Conservation (phyloP, 306 rosid genomes). For the Glycine soja region DNA sequence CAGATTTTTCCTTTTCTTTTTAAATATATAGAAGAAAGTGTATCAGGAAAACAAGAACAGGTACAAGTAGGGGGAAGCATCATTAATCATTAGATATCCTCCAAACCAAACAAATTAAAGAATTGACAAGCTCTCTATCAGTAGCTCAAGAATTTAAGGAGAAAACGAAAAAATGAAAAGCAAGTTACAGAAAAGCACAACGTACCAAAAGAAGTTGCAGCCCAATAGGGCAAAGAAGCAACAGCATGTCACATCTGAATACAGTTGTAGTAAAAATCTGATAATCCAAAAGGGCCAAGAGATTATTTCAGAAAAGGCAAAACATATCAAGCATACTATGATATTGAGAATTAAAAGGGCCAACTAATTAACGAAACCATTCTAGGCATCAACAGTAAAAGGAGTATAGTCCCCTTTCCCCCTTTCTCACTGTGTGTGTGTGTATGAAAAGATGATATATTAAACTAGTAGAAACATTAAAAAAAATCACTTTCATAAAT, state of each 20-base stretch:
- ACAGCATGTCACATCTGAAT: constrained; percentile 88
- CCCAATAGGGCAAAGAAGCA: constrained; percentile 87
- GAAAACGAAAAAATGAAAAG: not conserved
- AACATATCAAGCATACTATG: not conserved
- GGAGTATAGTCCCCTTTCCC: no score
- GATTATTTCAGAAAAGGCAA: constrained; percentile 34
- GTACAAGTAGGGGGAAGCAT: not conserved
- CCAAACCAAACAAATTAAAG: constrained; percentile 10
- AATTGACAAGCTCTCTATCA: constrained; percentile 8
- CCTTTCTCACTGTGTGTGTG: no score
- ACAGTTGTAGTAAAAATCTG: constrained; percentile 86
- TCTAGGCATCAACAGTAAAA: not conserved
- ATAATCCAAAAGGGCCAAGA: constrained; percentile 43
- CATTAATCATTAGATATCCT: constrained; percentile 18
- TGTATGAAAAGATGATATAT: no score
- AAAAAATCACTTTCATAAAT: no score
- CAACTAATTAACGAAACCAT: constrained; percentile 10
- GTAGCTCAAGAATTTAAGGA: constrained; percentile 35
- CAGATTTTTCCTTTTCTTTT: no score
- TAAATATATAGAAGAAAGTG: not conserved
- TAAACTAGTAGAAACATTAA: no score
- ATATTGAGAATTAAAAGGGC: constrained; percentile 7
- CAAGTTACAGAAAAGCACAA: constrained; percentile 22
- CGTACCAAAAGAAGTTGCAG: constrained; percentile 83
- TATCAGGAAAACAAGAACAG: not conserved